These are phyloP conservation scores for Lentinula sp. DNA, from an alignment of 768 basidiomycete species.

Conservation along the genomic window DNA sequence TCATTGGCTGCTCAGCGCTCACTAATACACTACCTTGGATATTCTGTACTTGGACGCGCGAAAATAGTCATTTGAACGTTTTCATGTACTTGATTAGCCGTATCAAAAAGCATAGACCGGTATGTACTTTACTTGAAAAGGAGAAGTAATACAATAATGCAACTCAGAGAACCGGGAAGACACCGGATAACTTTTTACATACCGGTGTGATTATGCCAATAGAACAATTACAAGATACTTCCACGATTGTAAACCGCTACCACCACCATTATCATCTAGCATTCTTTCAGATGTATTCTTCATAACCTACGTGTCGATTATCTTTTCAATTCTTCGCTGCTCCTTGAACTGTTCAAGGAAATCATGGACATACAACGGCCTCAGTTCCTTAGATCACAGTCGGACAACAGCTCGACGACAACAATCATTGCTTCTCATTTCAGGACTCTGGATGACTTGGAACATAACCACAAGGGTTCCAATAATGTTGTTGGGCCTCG, in stretches of 20 bases:
- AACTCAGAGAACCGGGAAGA: neutral
- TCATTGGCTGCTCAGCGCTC: neutral
- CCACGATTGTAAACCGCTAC: neutral
- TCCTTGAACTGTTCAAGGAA: neutral
- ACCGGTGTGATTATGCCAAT: neutral
- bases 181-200: neutral
- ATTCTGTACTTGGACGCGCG: neutral
- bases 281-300: neutral
- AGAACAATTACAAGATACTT: neutral
- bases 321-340: neutral
- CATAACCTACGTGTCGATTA: neutral
- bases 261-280: neutral
- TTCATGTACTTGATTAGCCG: neutral
- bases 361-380: neutral
- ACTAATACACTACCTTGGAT: neutral
- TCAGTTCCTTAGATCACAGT: constrained; percentile 4
- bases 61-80: neutral
- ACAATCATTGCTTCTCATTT: neutral
- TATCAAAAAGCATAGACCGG: neutral
- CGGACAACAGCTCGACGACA: neutral
- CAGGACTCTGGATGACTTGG: neutral
- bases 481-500: neutral
- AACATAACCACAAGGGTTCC: neutral
- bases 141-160: neutral
- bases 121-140: neutral